A percentile compares a stretch with the other conserved stretches of the same genome.
Evolutionary conservation across 768 basidiomycete species (phyloP).

Genomic region (Psilocybe subaeruginosa): DNA sequence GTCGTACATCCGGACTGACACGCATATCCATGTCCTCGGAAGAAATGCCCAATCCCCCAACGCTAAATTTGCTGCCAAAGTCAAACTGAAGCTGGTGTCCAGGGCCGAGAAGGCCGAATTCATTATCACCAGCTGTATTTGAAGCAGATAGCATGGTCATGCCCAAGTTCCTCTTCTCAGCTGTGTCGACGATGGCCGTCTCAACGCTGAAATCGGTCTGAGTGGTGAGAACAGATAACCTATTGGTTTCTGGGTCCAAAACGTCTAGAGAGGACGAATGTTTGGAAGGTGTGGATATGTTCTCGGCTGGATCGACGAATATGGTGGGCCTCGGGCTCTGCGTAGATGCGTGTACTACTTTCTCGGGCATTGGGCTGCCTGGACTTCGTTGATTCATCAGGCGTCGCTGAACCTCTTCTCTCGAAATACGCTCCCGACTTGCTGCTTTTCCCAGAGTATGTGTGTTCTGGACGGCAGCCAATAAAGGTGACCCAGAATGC

Average conservation of each 20-base stretch:
- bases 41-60: constrained; percentile 37
- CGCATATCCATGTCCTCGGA: constrained; percentile 18
- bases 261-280: constrained; percentile 9
- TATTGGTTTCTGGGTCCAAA: constrained; percentile 39
- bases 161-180: constrained; percentile 40
- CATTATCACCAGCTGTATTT: constrained; percentile 27
- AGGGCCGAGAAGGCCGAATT: constrained; percentile 33
- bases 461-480: constrained; percentile 7
- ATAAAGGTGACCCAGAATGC: constrained; percentile 25
- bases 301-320: constrained; percentile 1
- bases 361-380: constrained; percentile 17
- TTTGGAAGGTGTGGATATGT: not conserved
- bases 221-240: constrained; percentile 40
- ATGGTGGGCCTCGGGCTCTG: constrained; percentile 16
- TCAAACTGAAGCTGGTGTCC: constrained; percentile 39
- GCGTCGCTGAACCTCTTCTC: constrained; percentile 29
- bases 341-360: constrained; percentile 4
- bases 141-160: constrained; percentile 19
- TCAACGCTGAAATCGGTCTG: constrained; percentile 50
- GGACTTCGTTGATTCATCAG: constrained; percentile 24
- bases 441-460: constrained; percentile 17
- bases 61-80: constrained; percentile 51
- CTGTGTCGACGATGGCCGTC: constrained; percentile 51
- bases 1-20: constrained; percentile 11
- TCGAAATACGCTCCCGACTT: constrained; percentile 29